Evolutionary conservation across 2,329 filamentous ascomycete species (phyloP), one percentile per base, ranked within the genome.

Genomic region (Clarireedia hainanense): DNA sequence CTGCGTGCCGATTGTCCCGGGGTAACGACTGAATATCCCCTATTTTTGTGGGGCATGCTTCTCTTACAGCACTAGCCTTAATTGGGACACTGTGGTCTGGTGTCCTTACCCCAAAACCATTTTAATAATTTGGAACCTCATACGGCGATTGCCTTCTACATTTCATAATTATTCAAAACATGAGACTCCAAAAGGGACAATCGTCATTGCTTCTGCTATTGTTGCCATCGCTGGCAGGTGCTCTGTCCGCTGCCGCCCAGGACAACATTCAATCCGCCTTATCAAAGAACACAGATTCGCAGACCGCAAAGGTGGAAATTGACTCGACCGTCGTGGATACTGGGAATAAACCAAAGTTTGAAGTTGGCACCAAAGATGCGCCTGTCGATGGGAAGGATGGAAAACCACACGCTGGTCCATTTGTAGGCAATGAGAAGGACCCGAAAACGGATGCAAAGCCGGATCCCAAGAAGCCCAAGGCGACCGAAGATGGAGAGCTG

Each of bases 351-450:
- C 52, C 63, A 10, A 65, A 65, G 46, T 62, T 58, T 43, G 64
- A 65, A 42, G 55, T 67, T 61, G 83, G 81, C 52, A 85, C 83
- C 51, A 91, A 91, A 70, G 86, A 94, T 74, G 89, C 88, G 55
- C 92, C 92, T 0, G 86, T 96, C 20, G 94, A 97, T 69, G 91
- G 91, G 47, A 86, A 88, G 65, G 94, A 97, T 73, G 94, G 94
- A 48, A 94, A 91, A 74, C 94, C 94, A 47, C 92, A 96, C 69
- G 83, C 86, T 20, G 94, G 94, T 1, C 94, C 94, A 5, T 85
- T 83, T 67, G 84, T 91, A 56, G 83, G 85, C 59, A 80, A 47
- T 20, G 75, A 79, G 57, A 66, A 65, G 27, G 82, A 85, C 60
- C 64, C 59, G 64, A 66, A 64, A 52, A 65, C 65, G 49, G 81